A percentile compares a stretch with the other conserved stretches of the same genome.
These are phyloP conservation scores for Wallacemonas sp. DNA, from an alignment of 208 protist genomes.

Conservation along the genomic window DNA sequence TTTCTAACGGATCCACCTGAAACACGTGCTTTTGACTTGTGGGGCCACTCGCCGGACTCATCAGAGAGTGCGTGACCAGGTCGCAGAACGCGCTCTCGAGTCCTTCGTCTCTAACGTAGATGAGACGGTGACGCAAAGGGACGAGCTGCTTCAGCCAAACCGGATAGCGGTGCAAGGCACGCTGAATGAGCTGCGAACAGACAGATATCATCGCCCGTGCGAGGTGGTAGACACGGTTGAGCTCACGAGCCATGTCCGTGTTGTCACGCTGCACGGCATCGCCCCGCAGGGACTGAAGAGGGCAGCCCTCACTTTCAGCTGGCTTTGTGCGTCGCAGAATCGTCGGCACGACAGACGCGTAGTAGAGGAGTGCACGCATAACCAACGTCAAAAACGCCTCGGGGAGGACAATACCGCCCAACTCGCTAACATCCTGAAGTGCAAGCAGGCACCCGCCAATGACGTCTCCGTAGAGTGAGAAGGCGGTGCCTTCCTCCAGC, in stretches of 20 bases:
- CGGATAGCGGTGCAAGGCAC: conserved; percentile 31
- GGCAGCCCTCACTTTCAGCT: neutral
- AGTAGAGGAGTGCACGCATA: conserved; percentile 25
- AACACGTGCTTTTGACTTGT: conserved; percentile 41
- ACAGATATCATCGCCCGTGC: conserved; percentile 25
- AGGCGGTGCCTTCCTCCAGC: conserved; percentile 38
- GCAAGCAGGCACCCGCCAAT: conserved; percentile 55
- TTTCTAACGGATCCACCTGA: conserved; percentile 70
- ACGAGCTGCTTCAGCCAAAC: conserved; percentile 39
- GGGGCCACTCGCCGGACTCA: conserved; percentile 14
- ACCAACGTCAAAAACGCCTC: conserved; percentile 43
- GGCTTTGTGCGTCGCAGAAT: conserved; percentile 24
- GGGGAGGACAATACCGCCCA: conserved; percentile 46
- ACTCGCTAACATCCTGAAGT: conserved; percentile 42
- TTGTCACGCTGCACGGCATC: conserved; percentile 20
- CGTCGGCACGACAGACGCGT: conserved; percentile 5
- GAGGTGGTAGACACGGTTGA: conserved; percentile 32
- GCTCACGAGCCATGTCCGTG: conserved; percentile 20
- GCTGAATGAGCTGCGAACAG: conserved; percentile 28
- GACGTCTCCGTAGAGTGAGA: conserved; percentile 71
- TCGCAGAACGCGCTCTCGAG: conserved; percentile 65
- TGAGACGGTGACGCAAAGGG: conserved; percentile 63
- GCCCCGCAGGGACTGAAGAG: conserved; percentile 16
- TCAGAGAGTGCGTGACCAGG: conserved; percentile 24
- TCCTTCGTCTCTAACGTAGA: conserved; percentile 27